Conservation (phyloP, 192 early-diverging fungal genomes). For the Backusella australiensis region DNA sequence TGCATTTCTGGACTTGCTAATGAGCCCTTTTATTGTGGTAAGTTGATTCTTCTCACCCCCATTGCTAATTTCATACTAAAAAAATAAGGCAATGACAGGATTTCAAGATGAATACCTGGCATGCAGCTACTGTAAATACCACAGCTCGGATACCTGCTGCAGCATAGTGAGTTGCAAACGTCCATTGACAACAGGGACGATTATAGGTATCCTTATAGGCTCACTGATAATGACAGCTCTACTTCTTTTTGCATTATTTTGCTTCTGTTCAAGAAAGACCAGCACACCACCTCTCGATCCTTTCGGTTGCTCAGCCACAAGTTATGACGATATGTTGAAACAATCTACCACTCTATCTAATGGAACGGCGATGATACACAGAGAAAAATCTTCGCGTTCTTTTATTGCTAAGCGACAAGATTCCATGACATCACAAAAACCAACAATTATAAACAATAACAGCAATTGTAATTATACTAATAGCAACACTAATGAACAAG, state of each 20-base stretch:
- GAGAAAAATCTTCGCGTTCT: not conserved
- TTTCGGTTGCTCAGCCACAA: not conserved
- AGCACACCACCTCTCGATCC: not conserved
- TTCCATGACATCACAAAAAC: not conserved
- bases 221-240: not conserved
- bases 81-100: not conserved
- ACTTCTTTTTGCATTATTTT: not conserved
- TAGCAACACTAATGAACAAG: not conserved
- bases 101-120: constrained; percentile 1
- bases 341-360: not conserved
- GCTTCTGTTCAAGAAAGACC: not conserved
- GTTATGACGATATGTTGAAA: not conserved
- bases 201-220: constrained; percentile 24
- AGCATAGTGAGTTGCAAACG: not conserved
- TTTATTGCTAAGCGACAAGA: not conserved
- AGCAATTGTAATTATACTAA: not conserved
- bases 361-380: not conserved
- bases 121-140: constrained; percentile 12
- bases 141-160: constrained; percentile 15
- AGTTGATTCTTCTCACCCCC: not conserved
- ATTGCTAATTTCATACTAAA: not conserved
- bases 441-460: not conserved
- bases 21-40: constrained; percentile 33
- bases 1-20: constrained; percentile 28
- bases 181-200: not conserved